Evolutionary conservation across 345 rosid species (phyloP), one percentile per base, ranked within the genome.

Genomic region (Linum tenue): DNA sequence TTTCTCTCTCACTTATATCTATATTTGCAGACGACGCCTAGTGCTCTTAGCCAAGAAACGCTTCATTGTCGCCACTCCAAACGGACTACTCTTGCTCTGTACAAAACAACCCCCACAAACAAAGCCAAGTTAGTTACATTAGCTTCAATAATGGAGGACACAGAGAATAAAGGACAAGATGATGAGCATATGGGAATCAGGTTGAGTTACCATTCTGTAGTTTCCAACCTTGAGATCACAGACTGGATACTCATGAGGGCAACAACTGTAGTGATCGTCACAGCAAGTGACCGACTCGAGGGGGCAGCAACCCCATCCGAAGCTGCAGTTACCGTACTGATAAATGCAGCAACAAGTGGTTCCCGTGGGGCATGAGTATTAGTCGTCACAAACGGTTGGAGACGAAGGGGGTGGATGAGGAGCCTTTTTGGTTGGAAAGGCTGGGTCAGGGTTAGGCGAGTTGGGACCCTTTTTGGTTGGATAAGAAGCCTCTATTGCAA

Each of bases 261-360:
- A 69, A 70, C 77, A 74, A 66, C 77, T 74, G 44, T 65, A 4
- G 16, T 69, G 64, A 42, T 74, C 73, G 36, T 69, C 77, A 4
- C 73, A 74, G 73, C 77, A 74, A 59, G 77, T 74, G 64, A 73
- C 77, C 4, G 77, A 74, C 57, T 74, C 70, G 12, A 69, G 64
- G 50, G 77, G 73, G 64, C 77, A 74, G 70, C 77, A 74, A 31
- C 77, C 77, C 77, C 77, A 74, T 66, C 70, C 70, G 3, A 65
- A 74, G 64, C 77, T 69, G 41, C 11, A 61, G 37, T 64, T 55
- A 2, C 56, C 59, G 1, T 55, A 69, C 63, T 55, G 56, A 1
- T 74, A 74, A 48, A 74, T 1, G n/a, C 73, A 74, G 70, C 77
- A 74, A 70, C 77, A 74, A 3, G 77, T 74, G 64, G 51, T 74